Evolutionary conservation across 129 eudicot species (phyloP).

Genomic region (Escallonia rubra): DNA sequence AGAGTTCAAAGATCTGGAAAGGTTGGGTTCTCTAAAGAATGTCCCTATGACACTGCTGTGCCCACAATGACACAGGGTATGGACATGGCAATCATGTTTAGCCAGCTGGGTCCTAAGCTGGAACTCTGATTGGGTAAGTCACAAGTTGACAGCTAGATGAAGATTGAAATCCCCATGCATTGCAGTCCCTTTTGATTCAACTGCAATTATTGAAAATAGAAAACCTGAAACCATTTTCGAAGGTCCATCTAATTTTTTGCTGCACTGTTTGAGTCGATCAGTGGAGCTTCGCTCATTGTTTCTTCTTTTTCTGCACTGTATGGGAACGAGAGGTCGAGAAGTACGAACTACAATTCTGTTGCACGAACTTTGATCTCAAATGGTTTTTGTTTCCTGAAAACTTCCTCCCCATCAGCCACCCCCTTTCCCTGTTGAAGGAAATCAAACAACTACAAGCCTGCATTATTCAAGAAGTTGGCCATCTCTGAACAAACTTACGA

Average conservation of each 20-base stretch:
- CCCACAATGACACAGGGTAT: slow-evolving; percentile 98
- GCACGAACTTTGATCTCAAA: too few relatives aligned
- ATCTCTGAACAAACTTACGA: too few relatives aligned
- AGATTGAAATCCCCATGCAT: not conserved
- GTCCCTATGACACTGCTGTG: slow-evolving; percentile 70
- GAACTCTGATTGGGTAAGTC: slow-evolving; percentile 44
- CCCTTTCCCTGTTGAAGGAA: too few relatives aligned
- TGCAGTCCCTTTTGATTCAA: slow-evolving; percentile 14
- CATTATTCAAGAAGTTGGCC: too few relatives aligned
- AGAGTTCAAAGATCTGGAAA: slow-evolving; percentile 82
- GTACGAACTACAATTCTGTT: too few relatives aligned
- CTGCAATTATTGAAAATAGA: not conserved
- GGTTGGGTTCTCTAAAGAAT: slow-evolving; percentile 65
- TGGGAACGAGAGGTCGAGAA: not conserved
- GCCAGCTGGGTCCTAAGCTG: slow-evolving; percentile 73
- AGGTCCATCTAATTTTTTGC: not conserved
- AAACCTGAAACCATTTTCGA: not conserved
- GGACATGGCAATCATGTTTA: slow-evolving; percentile 92
- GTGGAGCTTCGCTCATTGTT: not conserved
- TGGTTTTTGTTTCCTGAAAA: too few relatives aligned
- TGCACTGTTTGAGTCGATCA: not conserved
- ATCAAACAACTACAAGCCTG: too few relatives aligned
- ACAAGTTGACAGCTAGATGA: not conserved
- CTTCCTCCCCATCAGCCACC: too few relatives aligned
- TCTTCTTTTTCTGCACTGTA: not conserved